A percentile compares a stretch with the other conserved stretches of the same genome.
These are phyloP conservation scores for Sugiyamaella floridensis DNA, from an alignment of 805 yeast genomes.

Conservation along the genomic window DNA sequence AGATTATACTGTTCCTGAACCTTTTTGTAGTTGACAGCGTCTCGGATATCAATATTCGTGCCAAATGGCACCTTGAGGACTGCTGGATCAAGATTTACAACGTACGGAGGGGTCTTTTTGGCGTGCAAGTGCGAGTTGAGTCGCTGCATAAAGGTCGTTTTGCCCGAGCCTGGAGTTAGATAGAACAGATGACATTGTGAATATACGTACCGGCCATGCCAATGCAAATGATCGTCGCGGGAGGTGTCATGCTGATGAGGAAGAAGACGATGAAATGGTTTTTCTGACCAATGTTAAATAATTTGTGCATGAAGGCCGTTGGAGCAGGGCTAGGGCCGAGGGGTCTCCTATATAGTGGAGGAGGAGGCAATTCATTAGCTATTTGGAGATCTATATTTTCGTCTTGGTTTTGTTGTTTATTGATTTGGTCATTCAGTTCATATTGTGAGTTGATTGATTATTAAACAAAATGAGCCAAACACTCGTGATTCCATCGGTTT, in stretches of 20 bases:
- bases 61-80: conserved; percentile 90
- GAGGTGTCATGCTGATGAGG: conserved; percentile 6
- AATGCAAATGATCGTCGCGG: conserved; percentile 40
- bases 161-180: conserved; percentile 59
- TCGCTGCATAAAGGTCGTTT: conserved; percentile 96
- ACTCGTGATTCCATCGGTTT: conserved; percentile 64
- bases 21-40: conserved; percentile 88
- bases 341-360: not conserved
- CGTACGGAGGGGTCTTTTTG: conserved; percentile 70
- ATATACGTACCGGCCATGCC: conserved; percentile 50
- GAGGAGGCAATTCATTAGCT: not conserved
- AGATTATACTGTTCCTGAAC: conserved; percentile 91
- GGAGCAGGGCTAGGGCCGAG: not conserved
- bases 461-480: not conserved
- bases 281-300: not conserved
- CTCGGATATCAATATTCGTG: conserved; percentile 91
- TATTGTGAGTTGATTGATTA: no score
- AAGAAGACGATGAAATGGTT: not conserved
- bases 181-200: not conserved
- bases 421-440: no score
- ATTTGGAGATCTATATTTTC: no score
- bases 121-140: conserved; percentile 78
- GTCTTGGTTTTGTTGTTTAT: no score
- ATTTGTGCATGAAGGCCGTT: not conserved
- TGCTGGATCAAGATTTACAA: conserved; percentile 93